Conservation (phyloP, 768 basidiomycete species). For the Rhodosporidiobolus sp. region DNA sequence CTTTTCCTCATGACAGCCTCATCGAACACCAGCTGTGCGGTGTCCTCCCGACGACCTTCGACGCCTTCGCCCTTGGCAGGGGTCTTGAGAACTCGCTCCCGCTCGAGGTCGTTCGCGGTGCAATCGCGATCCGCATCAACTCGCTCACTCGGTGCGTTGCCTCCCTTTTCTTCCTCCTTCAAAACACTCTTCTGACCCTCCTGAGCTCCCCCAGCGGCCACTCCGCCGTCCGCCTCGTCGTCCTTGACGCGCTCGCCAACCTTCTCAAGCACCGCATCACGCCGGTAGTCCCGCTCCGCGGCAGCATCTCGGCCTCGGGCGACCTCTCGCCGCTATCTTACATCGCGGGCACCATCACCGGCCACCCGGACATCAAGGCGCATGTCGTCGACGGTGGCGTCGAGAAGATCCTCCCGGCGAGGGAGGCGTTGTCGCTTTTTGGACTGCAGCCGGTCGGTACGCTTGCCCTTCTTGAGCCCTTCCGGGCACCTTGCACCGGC, state of each 20-base stretch:
- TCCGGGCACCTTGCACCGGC: background rate
- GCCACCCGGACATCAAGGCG: slow-evolving; percentile 73
- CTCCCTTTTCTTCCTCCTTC: background rate
- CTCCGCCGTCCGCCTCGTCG: slow-evolving; percentile 75
- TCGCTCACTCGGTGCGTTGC: slow-evolving; percentile 60
- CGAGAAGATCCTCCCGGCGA: slow-evolving; percentile 45
- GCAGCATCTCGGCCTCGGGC: slow-evolving; percentile 77
- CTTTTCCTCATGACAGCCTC: background rate
- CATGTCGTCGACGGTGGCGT: slow-evolving; percentile 30
- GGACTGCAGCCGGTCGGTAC: slow-evolving; percentile 60
- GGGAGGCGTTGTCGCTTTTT: slow-evolving; percentile 50
- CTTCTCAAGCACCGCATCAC: slow-evolving; percentile 68
- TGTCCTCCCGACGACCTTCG: slow-evolving; percentile 52
- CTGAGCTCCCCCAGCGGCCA: slow-evolving; percentile 61
- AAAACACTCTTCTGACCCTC: background rate
- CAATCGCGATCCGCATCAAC: slow-evolving; percentile 82
- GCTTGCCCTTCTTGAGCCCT: slow-evolving; percentile 43
- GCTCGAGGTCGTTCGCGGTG: slow-evolving; percentile 80
- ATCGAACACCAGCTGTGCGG: slow-evolving; percentile 73
- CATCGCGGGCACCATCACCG: slow-evolving; percentile 73
- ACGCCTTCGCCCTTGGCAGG: slow-evolving; percentile 39
- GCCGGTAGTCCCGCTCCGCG: slow-evolving; percentile 70
- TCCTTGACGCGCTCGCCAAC: slow-evolving; percentile 72
- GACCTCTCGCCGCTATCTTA: slow-evolving; percentile 59
- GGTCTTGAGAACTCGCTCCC: slow-evolving; percentile 68